Evolutionary conservation across 148 eudicot genomes (phyloP), one percentile per base, ranked within the genome.

Genomic region (Silene conica): DNA sequence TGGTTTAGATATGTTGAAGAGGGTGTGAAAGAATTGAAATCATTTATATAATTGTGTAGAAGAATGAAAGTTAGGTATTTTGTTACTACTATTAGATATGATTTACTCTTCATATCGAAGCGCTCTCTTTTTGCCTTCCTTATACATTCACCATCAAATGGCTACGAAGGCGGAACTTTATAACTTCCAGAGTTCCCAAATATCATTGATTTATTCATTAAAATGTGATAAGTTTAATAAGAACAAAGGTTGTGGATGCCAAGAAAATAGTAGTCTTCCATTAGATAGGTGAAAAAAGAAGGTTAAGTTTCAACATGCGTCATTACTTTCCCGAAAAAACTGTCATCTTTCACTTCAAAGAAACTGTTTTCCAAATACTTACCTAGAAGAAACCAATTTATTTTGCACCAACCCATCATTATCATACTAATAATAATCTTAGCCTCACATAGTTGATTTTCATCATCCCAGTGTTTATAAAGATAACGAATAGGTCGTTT

Each of bases 71-170:
- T 90, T 90, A 90, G 94, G 92, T 88, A 79, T 72, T 82, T 65
- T 56, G 80, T 58, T 67, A 63, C 73, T 67, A 63, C 73, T 66
- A 48, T 81, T 78, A 71, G 80, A 70, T 73, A 73, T 70, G 81
- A 26, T 72, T 62, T 72, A 62, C 31, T 76, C 67, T 76, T 76
- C 60, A 85, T 58, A 72, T 78, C 79, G 80, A 78, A 80, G 41
- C 41, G 91, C 96, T 88, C 93, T 87, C 97, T 92, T 92, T 87
- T 82, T 91, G 89, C 91, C 87, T 76, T 80, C 80, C 70, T 67
- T 75, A 78, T 79, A 78, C 82, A 70, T 75, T 82, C 77, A 75
- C 76, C 80, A 72, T 75, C 82, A 83, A 69, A 82, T 79, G 83
- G 85, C 89, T 80, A 77, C 74, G 75, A 83, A 83, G 85, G 81